These are phyloP conservation scores for Pseudogymnoascus sp. DNA, from an alignment of 2,329 filamentous ascomycete species.

Conservation along the genomic window DNA sequence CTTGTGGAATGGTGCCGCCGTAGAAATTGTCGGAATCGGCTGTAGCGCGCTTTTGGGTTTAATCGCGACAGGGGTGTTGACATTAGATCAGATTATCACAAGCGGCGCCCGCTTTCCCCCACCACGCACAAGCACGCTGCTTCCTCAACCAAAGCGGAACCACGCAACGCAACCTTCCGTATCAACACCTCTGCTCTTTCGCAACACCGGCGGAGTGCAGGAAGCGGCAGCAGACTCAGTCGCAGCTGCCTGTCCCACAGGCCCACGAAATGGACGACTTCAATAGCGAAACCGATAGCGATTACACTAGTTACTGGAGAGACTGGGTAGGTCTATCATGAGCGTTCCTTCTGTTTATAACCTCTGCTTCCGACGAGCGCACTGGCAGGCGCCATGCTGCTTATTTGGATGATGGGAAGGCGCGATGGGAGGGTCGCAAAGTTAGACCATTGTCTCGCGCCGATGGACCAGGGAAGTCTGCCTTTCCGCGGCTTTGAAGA, in stretches of 20 bases:
- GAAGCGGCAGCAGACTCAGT: constrained; percentile 1
- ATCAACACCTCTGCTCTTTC: background rate
- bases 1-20: constrained; percentile 18
- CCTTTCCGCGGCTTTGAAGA: background rate
- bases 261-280: constrained; percentile 75
- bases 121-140: background rate
- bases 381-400: background rate
- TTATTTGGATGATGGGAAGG: background rate
- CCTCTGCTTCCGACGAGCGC: background rate
- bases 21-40: background rate
- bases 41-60: background rate
- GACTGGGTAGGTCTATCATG: constrained; percentile 76
- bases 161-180: background rate
- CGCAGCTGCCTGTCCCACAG: background rate
- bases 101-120: constrained; percentile 6
- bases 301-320: constrained; percentile 98
- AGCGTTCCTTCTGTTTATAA: constrained; percentile 10
- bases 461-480: background rate
- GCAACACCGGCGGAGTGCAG: constrained; percentile 1
- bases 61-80: constrained; percentile 8
- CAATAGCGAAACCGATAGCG: constrained; percentile 94
- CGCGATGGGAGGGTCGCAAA: background rate
- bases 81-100: constrained; percentile 7
- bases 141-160: constrained; percentile 1
- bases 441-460: background rate